Percentiles rank a stretch among this genome's conserved stretches.
phyloP scores from a whole-genome alignment of 768 basidiomycete genomes.

The Pholiota molesta region DNA sequence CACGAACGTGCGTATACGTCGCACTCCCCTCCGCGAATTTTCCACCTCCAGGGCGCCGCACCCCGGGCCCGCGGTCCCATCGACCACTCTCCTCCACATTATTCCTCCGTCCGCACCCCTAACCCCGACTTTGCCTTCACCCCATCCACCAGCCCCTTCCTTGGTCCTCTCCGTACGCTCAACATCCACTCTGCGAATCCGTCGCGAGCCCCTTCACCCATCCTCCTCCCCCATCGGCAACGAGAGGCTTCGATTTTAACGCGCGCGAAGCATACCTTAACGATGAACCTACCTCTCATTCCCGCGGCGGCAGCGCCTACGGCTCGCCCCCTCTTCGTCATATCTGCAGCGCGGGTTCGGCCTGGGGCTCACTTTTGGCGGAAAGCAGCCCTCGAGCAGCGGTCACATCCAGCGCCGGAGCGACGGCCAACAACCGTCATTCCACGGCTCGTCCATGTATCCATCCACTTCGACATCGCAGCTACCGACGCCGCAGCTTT shows the following conservation, averaged over 20 bases:
- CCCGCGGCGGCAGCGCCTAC: conserved; percentile 29
- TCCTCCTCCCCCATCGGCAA: conserved; percentile 58
- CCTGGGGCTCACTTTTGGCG: conserved; percentile 12
- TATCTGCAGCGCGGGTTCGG: conserved; percentile 22
- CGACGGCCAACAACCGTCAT: conserved; percentile 19
- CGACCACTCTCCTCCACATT: conserved; percentile 35
- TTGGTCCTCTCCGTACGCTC: conserved; percentile 74
- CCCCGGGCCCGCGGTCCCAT: conserved; percentile 20
- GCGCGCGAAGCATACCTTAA: conserved; percentile 19
- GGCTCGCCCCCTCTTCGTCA: conserved; percentile 33
- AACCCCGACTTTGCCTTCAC: conserved; percentile 49
- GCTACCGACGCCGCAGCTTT: conserved; percentile 62
- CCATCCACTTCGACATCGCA: conserved; percentile 25
- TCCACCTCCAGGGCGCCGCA: conserved; percentile 30
- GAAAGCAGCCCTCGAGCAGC: conserved; percentile 12
- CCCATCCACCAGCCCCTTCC: conserved; percentile 79
- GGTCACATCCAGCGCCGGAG: conserved; percentile 20
- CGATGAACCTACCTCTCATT: conserved; percentile 16
- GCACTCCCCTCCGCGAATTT: conserved; percentile 36
- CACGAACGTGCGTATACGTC: conserved; percentile 28
- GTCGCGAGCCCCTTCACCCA: conserved; percentile 74
- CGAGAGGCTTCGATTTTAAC: conserved; percentile 17
- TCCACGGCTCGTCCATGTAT: conserved; percentile 19
- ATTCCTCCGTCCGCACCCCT: conserved; percentile 32
- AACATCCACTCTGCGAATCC: conserved; percentile 73